Evolutionary conservation across 2,329 filamentous ascomycete genomes (phyloP), one percentile per base, ranked within the genome.

Genomic region (Leptographium flavum): DNA sequence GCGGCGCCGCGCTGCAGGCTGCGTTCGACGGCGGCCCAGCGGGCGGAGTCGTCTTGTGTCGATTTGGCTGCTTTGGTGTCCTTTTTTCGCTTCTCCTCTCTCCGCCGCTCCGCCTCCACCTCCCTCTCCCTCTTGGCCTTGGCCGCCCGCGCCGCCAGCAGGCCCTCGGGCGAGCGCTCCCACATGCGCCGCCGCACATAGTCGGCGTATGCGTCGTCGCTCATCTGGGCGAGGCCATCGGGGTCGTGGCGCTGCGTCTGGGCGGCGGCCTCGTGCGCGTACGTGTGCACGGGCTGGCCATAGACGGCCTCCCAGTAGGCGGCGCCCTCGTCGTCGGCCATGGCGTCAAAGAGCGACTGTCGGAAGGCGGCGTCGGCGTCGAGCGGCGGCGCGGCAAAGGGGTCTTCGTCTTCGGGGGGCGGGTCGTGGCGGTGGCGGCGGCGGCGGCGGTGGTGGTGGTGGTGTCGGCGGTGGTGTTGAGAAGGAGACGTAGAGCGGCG

Each of bases 231-330:
- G 13, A 94, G 68, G 73, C 73, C 56, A 51, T 62, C 54, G 1
- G 57, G 56, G 37, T 65, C 57, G 32, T 64, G 67, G 9, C 57
- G 5, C 10, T 28, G 3, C 23, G 25, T 8, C 13, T 36, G n/a
- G n/a, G n/a, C n/a, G n/a, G n/a, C 38, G 4, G 47, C 46, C 46
- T 50, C 49, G 27, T 48, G 45, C 25, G 44, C 51, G 30, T 48
- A 49, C 37, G 47, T 44, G 46, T 95, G 87, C 42, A 96, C 83
- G 0, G 92, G 90, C 60, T 96, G 90, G 1, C 87, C 88, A 63
- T 96, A 98, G n/a, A 98, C 85, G 15, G 78, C 77, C 60, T 95
- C 83, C 92, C 92, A 98, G 66, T 92, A 98, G 8, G 79, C 76
- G 2, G 92, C 92, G 39, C 90, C 92, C 64, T 98, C 92, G 58